Evolutionary conservation across 108 stramenopile genomes (phyloP), one percentile per base, ranked within the genome.

Genomic region (Epithemia pelagica): DNA sequence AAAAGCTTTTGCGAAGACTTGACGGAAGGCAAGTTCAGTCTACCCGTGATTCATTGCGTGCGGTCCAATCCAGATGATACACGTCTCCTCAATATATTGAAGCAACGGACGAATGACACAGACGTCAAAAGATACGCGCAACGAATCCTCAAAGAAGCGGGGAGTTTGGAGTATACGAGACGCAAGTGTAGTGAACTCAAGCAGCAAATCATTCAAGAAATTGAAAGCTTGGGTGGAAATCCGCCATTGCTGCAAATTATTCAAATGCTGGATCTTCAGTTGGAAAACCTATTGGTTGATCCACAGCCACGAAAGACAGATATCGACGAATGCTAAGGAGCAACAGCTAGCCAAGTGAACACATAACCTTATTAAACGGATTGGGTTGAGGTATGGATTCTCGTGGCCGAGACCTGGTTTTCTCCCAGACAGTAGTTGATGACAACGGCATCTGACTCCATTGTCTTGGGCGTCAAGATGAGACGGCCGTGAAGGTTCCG

Each of bases 1-100:
- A 98, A 98, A 78, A 83, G 87, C 73, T 97, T 95, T 78, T 96
- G 95, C 69, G 97, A 98, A 76, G 97, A 98, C 74, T 73, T 98
- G 70, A 95, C 95, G 2, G 97, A 98, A 71, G 97, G 97, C 0
- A 98, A 98, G 67, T 98, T 95, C 64, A 88, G 86, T 25, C 95
- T 86, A 70, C 97, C 97, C 1, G 89, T 96, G 52, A 91, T 96
- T 51, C 95, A 94, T 72, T 87, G 80, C 63, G 70, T 91, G 30
- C 70, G 74, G 27, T 27, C 26, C 2, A 33, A 72, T 52, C 68
- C 76, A 18, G 62, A 67, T 10, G 84, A 74, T 60, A 81, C 82
- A 21, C 78, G 88, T 60, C 63, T 98, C 2, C 63, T 95, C 29
- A 87, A 87, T 22, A 96, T 98, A 62, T 73, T 98, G 58, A 96